A percentile compares a stretch with the other conserved stretches of the same genome.
These are phyloP conservation scores for Bolboschoenoplectus hybrid DNA, from an alignment of 202 grass and related monocot genomes.

Conservation along the genomic window DNA sequence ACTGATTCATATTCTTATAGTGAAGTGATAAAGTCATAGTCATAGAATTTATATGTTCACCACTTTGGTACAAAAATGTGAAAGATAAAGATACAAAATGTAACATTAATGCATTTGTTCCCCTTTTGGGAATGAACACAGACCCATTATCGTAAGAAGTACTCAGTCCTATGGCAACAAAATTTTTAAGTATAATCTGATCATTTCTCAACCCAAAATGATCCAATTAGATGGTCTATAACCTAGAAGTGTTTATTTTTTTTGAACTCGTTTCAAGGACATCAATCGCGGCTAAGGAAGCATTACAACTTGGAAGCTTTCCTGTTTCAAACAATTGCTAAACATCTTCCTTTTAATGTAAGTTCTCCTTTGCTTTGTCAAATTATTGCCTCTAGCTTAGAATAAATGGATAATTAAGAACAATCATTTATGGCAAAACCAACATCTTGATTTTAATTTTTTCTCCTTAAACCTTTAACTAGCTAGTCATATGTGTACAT, in stretches of 20 bases:
- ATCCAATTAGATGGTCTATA: neutral
- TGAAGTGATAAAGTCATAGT: neutral
- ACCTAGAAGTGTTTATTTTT: neutral
- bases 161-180: neutral
- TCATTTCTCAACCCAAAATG: constrained; percentile 21
- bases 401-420: neutral
- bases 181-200: neutral
- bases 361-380: neutral
- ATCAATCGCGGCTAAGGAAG: neutral
- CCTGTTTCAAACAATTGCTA: neutral
- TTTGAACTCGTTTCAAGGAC: neutral
- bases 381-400: neutral
- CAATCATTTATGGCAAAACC: neutral
- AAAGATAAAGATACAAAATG: neutral
- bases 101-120: neutral
- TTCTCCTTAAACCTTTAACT: neutral
- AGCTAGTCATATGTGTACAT: neutral
- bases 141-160: neutral
- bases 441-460: neutral
- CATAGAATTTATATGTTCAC: neutral
- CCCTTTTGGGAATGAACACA: neutral
- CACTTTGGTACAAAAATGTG: neutral
- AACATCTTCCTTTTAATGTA: neutral
- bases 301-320: neutral
- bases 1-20: neutral